Base-by-base conservation (phyloP, 1,139 yeast species). In the Pichia sp. region DNA sequence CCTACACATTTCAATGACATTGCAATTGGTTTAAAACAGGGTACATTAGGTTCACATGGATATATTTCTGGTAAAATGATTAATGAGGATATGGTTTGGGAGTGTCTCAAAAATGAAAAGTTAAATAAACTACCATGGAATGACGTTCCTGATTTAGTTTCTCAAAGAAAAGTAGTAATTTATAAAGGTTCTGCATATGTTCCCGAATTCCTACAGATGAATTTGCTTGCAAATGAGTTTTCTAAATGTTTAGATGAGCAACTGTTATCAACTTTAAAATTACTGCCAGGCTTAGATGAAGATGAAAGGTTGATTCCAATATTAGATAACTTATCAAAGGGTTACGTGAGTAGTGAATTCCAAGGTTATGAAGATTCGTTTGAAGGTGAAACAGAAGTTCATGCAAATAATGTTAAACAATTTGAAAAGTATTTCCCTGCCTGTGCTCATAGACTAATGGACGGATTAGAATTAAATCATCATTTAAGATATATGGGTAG, bases 251-350 rank as follows among this genome's bases (percentile, higher is more conserved):
- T 95, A 48, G 67, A 68, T 5, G 67, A 70, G 11, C 80, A 82
- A 41, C 73, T 93, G 55, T 69, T 83, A 27, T 72, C 75, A 53
- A 88, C 98, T 0, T 85, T 89, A 61, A 87, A 86, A 61, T 78
- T 87, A 28, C 71, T 91, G 51, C 96, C 97, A 3, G 75, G 95
- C 22, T 72, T 93, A 52, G 96, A 90, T 63, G 98, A 93, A 70
- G 97, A 91, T 64, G 96, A 90, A 65, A 75, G 99, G 55, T 70
- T 93, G 47, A 71, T 89, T 46, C 98, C 98, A 0, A 80, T 95
- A 31, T 73, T 93, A 56, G 81, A 82, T 63, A 90, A 90, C 62
- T 70, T 93, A 51, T 81, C 95, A 0, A 77, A 79, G 43, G 95
- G 95, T 53, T 88, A 87, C 65, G 74, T 83, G 2, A 75, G 79